phyloP scores from a whole-genome alignment of 371 early-diverging fungal species.

The Chytridium lagenaria region DNA sequence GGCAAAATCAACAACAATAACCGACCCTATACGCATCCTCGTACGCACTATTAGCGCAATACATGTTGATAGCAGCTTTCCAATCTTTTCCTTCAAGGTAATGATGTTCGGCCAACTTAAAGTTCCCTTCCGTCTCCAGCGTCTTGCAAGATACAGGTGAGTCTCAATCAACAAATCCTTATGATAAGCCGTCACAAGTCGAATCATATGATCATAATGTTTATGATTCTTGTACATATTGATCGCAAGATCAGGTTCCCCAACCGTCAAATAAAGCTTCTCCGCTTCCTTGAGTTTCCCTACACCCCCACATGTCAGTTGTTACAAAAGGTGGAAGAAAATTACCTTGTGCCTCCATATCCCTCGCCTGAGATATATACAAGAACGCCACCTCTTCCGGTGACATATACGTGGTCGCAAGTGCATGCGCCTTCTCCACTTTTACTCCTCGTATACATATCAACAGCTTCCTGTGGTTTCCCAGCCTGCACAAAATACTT shows the following conservation, averaged over 20 bases:
- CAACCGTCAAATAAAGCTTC: conserved; percentile 58
- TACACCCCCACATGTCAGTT: conserved; percentile 15
- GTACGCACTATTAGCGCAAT: conserved; percentile 60
- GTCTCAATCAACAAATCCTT: conserved; percentile 62
- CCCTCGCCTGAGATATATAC: conserved; percentile 59
- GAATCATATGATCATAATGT: conserved; percentile 64
- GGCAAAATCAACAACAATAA: conserved; percentile 1
- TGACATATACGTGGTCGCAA: conserved; percentile 60
- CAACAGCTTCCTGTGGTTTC: conserved; percentile 60
- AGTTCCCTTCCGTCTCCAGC: conserved; percentile 61
- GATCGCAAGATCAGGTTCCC: conserved; percentile 65
- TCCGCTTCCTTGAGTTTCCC: conserved; percentile 63
- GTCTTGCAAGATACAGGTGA: conserved; percentile 61
- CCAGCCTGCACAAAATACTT: conserved; percentile 58
- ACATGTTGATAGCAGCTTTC: conserved; percentile 67
- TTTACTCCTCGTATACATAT: conserved; percentile 58
- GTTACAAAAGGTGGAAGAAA: background rate
- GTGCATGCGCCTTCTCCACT: conserved; percentile 63
- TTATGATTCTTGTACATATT: conserved; percentile 68
- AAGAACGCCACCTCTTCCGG: conserved; percentile 56
- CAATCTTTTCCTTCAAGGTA: conserved; percentile 62
- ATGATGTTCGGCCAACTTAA: conserved; percentile 61
- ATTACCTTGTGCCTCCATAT: conserved; percentile 57
- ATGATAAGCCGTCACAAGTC: conserved; percentile 61
- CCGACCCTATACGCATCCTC: conserved; percentile 65